Evolutionary conservation across 257 asterid genomes (phyloP), one percentile per base, ranked within the genome.

Genomic region (Capsicum baccatum): DNA sequence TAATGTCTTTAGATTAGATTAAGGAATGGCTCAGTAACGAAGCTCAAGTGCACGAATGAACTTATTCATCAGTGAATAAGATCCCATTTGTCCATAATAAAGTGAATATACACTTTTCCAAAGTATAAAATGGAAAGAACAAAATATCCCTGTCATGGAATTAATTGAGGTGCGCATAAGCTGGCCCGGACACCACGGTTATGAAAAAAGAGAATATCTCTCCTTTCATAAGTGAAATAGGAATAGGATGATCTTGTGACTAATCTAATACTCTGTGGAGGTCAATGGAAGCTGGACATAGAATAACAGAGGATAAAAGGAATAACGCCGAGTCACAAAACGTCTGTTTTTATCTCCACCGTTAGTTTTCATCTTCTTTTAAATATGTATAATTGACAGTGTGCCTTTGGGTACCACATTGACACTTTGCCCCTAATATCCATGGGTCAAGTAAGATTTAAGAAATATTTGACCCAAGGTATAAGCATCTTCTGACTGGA

Each of bases 231-330:
- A 67, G 74, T 67, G 74, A 67, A 13, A 35, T 14, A 14, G 74
- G 74, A 64, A 14, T 67, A 67, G 74, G 74, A 67, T 67, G 21
- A 35, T 37, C 74, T 42, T 37, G 21, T 67, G 6, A 67, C 74
- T 67, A 19, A 66, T 67, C 74, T 67, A 35, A 67, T 67, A 67
- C 21, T 67, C 12, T 14, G 48, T 15, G 12, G 19, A 67, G 37
- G 13, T 66, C 74, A 35, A 37, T 67, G 52, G 74, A 67, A 67
- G 74, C 48, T 67, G 44, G 15, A 39, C 78, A 15, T 50, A 68
- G 52, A 15, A 68, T 68, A 68, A 68, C 76, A 37, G 78, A 35
- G 50, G 14, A 15, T 39, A 68, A 68, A 15, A 15, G 52, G 52
- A 37, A 37, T 10, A 39, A 68, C 15, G 13, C 33, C 0, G 6